Evolutionary conservation across 2,329 filamentous ascomycete species (phyloP).

Genomic region (Fusarium palustre): DNA sequence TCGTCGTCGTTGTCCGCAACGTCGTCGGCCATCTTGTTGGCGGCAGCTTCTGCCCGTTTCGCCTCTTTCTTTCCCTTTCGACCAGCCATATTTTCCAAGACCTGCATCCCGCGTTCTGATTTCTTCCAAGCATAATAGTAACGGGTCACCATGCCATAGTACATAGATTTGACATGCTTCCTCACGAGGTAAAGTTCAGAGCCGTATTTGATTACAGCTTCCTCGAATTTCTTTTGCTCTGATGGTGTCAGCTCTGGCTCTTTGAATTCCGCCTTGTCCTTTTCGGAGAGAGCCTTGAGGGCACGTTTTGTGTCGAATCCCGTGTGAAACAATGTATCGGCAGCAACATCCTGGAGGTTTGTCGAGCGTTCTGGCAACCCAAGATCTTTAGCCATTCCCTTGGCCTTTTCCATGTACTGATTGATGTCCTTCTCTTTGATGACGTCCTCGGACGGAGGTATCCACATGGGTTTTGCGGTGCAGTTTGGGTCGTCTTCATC

Average conservation of each 20-base stretch:
- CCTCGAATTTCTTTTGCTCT: conserved; percentile 91
- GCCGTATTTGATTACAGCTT: conserved; percentile 88
- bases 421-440: conserved; percentile 71
- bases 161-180: conserved; percentile 85
- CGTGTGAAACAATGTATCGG: conserved; percentile 77
- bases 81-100: conserved; percentile 90
- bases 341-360: conserved; percentile 87
- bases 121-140: conserved; percentile 99
- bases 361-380: conserved; percentile 82
- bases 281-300: conserved; percentile 74
- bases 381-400: conserved; percentile 71
- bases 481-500: conserved; percentile 76
- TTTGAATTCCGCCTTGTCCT: conserved; percentile 79
- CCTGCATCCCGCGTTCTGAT: conserved; percentile 81
- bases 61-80: conserved; percentile 91
- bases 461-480: conserved; percentile 82
- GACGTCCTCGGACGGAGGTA: conserved; percentile 71
- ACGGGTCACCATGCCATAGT: conserved; percentile 83
- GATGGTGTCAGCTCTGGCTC: conserved; percentile 83
- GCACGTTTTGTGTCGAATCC: conserved; percentile 79
- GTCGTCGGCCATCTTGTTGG: conserved; percentile 86
- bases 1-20: conserved; percentile 93
- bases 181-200: conserved; percentile 88
- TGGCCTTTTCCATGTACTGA: conserved; percentile 79
- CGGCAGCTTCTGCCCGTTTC: conserved; percentile 76